These are phyloP conservation scores for Sonneratia alba DNA, from an alignment of 345 rosid genomes.

Conservation along the genomic window DNA sequence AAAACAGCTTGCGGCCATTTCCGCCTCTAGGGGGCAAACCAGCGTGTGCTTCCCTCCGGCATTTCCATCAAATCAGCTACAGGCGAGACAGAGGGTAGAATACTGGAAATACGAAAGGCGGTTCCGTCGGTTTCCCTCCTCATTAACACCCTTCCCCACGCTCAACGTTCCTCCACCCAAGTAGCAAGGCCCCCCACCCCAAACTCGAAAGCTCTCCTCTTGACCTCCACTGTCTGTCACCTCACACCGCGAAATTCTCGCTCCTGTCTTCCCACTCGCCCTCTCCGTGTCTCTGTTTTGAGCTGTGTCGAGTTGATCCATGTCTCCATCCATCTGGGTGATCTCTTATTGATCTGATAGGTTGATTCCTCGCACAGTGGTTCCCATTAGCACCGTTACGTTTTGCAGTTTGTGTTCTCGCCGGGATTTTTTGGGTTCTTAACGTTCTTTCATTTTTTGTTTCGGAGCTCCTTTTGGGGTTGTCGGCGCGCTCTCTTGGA, in stretches of 20 bases:
- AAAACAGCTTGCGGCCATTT: too few relatives aligned
- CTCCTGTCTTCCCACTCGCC: background rate
- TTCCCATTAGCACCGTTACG: background rate
- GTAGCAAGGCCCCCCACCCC: background rate
- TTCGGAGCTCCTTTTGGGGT: background rate
- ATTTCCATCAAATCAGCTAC: too few relatives aligned
- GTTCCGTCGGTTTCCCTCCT: conserved; percentile 8
- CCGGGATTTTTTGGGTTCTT: background rate
- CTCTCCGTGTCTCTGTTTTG: background rate
- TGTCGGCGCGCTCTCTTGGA: background rate
- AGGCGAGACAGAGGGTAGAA: background rate
- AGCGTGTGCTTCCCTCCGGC: too few relatives aligned
- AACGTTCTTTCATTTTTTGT: background rate
- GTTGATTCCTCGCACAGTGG: background rate
- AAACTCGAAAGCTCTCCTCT: background rate
- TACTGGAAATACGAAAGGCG: background rate
- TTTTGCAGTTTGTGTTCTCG: background rate
- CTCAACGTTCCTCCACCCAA: background rate
- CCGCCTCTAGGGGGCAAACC: too few relatives aligned
- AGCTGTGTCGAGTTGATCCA: too few relatives aligned
- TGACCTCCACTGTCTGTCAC: too few relatives aligned
- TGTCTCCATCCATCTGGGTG: too few relatives aligned
- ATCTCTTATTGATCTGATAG: background rate
- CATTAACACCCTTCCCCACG: background rate
- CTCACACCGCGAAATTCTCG: background rate